Base-by-base conservation (phyloP, 805 yeast species). In the Wickerhamomyces silvicola region DNA sequence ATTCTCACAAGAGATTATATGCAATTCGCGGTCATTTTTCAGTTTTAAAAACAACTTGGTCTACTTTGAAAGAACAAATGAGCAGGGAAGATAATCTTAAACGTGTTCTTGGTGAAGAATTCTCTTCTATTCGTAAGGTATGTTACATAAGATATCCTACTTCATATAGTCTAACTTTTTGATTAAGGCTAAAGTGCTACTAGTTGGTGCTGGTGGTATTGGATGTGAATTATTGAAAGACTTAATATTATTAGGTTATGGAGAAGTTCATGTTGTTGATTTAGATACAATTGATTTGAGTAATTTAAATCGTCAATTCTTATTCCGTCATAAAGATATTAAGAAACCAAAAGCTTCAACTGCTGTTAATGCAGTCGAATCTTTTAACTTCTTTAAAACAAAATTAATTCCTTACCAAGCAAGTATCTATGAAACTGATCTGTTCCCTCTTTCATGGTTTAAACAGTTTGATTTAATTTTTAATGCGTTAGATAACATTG, bases 181-280 rank as follows among this genome's bases (percentile, higher is more conserved):
- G 7, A 20, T 9, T 10, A 13, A 53, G 34, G 41, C 82, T 6
- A 79, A 74, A 40, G 84, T 87, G 10, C 60, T 88, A 18, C 62
- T 88, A 59, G 94, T 88, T 3, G 97, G 97, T 4, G 95, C 97
- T 1, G 97, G 97, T 19, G 97, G 97, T 6, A 87, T 88, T 42
- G 97, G 97, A 2, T 88, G 95, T 54, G 97, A 88, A 55, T 61
- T 88, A 27, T 62, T 88, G 36, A 88, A 88, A 52, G 81, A 88
- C 50, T 62, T 88, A 30, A 75, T 84, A 5, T 59, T 86, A 41
- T 66, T 83, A 55, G 88, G 92, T 7, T 81, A 80, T 43, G 92
- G 92, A 3, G 94, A 84, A 48, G 79, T 88, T 35, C 94, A 86
- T 52, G 70, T 88, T 19, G 88, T 88, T n/a, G 99, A 92, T 59